A percentile compares a stretch with the other conserved stretches of the same genome.
These are phyloP conservation scores for Sarcomyxa edulis DNA, from an alignment of 768 basidiomycete genomes.

Conservation along the genomic window DNA sequence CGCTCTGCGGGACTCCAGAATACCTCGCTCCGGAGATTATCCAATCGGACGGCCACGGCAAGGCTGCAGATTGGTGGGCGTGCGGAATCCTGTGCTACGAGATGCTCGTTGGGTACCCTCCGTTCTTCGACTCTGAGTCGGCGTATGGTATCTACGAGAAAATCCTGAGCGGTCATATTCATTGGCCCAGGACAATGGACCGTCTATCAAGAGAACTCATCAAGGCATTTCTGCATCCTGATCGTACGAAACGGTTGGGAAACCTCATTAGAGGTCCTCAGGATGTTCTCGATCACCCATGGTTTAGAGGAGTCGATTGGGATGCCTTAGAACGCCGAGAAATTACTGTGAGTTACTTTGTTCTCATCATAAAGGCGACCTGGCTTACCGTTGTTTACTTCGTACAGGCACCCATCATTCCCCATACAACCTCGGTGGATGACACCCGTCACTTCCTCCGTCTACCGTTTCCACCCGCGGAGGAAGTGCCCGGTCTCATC, in stretches of 20 bases:
- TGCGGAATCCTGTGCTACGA: constrained; percentile 96
- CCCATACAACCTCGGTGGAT: constrained; percentile 71
- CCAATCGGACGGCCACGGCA: constrained; percentile 94
- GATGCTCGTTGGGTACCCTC: constrained; percentile 98
- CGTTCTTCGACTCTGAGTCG: constrained; percentile 93
- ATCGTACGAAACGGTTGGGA: constrained; percentile 86
- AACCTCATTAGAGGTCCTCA: constrained; percentile 91
- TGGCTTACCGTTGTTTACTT: constrained; percentile 7
- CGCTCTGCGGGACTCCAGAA: constrained; percentile 92
- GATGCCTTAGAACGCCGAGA: constrained; percentile 79
- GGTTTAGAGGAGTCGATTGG: constrained; percentile 97
- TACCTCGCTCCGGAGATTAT: constrained; percentile 99
- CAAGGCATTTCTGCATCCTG: constrained; percentile 83
- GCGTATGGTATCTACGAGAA: constrained; percentile 98
- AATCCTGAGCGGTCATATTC: constrained; percentile 81
- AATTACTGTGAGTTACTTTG: constrained; percentile 58
- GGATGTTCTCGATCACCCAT: constrained; percentile 87
- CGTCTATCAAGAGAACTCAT: constrained; percentile 86
- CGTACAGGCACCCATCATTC: constrained; percentile 78
- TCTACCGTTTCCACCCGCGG: constrained; percentile 67
- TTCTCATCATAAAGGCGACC: neutral
- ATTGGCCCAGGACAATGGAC: constrained; percentile 91
- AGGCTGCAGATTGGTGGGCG: constrained; percentile 99
- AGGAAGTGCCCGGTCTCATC: constrained; percentile 76
- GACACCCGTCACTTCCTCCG: constrained; percentile 86